Base-by-base conservation (phyloP, 768 basidiomycete genomes). In the Podaxis sp. region DNA sequence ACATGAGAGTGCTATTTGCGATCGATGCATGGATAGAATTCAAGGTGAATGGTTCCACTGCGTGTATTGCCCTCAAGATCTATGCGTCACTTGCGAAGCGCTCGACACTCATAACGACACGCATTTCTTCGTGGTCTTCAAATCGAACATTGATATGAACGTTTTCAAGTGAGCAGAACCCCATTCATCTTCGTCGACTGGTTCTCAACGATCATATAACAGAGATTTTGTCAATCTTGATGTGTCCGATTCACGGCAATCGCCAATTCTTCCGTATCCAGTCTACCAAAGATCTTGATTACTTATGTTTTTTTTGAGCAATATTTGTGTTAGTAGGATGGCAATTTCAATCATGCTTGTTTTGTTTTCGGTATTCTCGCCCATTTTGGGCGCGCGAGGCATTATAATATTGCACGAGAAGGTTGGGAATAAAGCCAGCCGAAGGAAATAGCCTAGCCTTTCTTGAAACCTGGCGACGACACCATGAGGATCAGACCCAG, bases 21-120 rank as follows among this genome's bases (percentile, higher is more conserved):
- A 98, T 75, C 84, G 88, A 50, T 96, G 96, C 72, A 85, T 94
- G 80, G 83, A 81, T 26, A 83, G 81, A 55, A 96, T 97, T 58
- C 76, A 80, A n/a, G 96, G 96, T 15, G 84, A 86, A 67, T 98
- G 96, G 96, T 91, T 88, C 75, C 85, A 90, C 67, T 98, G 96
- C 69, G 93, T 87, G 3, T 93, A 94, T 70, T 97, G 95, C 70
- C 82, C 82, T 5, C 87, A 84, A 67, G 96, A 98, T 71, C 77
- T 96, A n/a, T 97, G 96, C 75, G 86, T 87, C 46, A 82, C 82
- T 33, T 96, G 95, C 68, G 91, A 95, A 73, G 80, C 77, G 51
- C 76, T 90, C 28, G 93, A 93, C 69, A 89, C 89, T 50, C 95
- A 97, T 70, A 84, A 95, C 67, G 80, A 84, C 63, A 86, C 84